Conservation (phyloP, 768 basidiomycete genomes). For the Rhodotorula graminis region DNA sequence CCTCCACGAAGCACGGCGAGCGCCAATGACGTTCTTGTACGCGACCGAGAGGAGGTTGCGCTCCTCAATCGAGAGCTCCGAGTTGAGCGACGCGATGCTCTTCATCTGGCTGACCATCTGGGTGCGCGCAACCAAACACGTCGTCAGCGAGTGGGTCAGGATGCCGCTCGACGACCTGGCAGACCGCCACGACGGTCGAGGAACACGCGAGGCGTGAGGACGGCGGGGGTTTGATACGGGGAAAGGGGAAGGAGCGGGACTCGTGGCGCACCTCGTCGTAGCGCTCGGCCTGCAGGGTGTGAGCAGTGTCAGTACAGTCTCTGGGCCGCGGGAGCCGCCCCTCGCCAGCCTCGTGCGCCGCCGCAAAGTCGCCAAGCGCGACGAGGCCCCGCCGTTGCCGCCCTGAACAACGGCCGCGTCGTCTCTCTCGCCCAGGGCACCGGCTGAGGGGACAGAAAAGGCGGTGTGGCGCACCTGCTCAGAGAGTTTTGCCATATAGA, state of each 20-base stretch:
- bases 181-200: neutral
- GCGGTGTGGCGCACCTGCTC: conserved; percentile 51
- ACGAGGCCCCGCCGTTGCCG: neutral
- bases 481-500: conserved; percentile 99
- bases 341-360: too few species aligned
- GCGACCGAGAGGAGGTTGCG: conserved; percentile 96
- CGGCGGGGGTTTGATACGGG: neutral
- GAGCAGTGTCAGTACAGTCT: neutral
- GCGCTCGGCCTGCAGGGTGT: conserved; percentile 75
- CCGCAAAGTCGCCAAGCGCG: neutral
- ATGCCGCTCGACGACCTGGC: too few species aligned
- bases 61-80: conserved; percentile 97
- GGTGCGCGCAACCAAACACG: too few species aligned
- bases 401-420: too few species aligned
- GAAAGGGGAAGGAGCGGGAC: conserved; percentile 27
- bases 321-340: neutral
- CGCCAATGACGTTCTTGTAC: conserved; percentile 98
- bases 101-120: conserved; percentile 99
- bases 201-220: neutral
- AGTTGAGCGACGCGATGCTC: conserved; percentile 84
- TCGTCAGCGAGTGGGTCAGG: too few species aligned
- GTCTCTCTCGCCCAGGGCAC: too few species aligned
- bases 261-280: conserved; percentile 70
- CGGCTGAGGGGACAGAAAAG: neutral
- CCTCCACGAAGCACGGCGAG: conserved; percentile 94